A percentile compares a stretch with the other conserved stretches of the same genome.
phyloP scores from a whole-genome alignment of 2,329 filamentous ascomycete genomes.

The Neofusicoccum umdonicola region DNA sequence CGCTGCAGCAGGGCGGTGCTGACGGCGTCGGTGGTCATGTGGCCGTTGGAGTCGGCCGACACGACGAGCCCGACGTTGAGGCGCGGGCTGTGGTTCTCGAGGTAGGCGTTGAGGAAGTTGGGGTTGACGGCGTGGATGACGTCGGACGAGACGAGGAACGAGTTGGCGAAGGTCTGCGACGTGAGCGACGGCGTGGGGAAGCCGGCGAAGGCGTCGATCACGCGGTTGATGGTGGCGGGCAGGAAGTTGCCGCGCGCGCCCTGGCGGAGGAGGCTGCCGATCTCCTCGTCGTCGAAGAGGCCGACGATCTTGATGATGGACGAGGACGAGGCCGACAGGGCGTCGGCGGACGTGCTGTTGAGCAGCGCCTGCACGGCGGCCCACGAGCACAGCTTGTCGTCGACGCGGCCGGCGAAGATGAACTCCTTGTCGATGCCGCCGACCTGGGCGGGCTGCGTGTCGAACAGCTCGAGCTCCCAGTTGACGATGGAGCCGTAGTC shows the following conservation, averaged over 20 bases:
- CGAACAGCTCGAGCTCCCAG: constrained; percentile 96
- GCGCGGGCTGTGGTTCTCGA: constrained; percentile 79
- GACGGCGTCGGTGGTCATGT: constrained; percentile 93
- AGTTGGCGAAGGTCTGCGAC: constrained; percentile 82
- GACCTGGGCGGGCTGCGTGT: constrained; percentile 78
- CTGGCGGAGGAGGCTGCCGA: constrained; percentile 85
- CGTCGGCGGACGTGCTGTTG: constrained; percentile 58
- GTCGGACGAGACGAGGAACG: constrained; percentile 88
- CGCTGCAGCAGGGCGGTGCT: constrained; percentile 77
- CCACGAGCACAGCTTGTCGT: constrained; percentile 97
- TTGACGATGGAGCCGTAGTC: constrained; percentile 77
- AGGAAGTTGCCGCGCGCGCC: constrained; percentile 89
- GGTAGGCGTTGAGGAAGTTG: constrained; percentile 83
- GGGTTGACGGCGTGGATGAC: constrained; percentile 94
- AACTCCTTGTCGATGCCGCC: constrained; percentile 88
- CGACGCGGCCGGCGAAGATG: constrained; percentile 91
- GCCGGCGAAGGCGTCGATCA: constrained; percentile 65
- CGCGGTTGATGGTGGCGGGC: constrained; percentile 74
- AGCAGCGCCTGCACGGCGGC: constrained; percentile 82
- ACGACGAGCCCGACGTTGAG: constrained; percentile 86
- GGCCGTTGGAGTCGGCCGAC: constrained; percentile 80
- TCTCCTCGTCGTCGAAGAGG: constrained; percentile 97
- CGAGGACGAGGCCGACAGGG: constrained; percentile 51
- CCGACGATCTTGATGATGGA: constrained; percentile 83
- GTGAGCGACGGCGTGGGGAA: constrained; percentile 56